A percentile compares a stretch with the other conserved stretches of the same genome.
These are phyloP conservation scores for Escallonia rubra DNA, from an alignment of 129 eudicot genomes.

Conservation along the genomic window DNA sequence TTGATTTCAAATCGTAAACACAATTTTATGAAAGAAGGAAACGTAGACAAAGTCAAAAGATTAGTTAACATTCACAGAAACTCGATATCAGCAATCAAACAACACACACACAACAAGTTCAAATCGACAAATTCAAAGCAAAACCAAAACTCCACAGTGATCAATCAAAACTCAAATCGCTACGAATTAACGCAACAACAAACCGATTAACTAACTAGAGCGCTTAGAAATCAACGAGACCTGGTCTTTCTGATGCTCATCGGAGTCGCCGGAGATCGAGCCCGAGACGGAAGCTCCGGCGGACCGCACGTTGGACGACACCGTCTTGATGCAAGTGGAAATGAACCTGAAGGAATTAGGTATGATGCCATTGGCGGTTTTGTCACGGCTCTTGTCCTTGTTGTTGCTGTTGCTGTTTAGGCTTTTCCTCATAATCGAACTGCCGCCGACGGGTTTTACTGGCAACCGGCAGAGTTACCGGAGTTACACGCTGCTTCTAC, in stretches of 20 bases:
- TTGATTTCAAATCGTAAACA: too few relatives aligned
- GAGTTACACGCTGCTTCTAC: slow-evolving; percentile 4
- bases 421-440: slow-evolving; percentile 52
- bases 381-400: slow-evolving; percentile 20
- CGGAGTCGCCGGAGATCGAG: slow-evolving; percentile 44
- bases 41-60: too few relatives aligned
- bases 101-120: too few relatives aligned
- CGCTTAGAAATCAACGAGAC: slow-evolving; percentile 15
- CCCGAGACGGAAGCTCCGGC: slow-evolving; percentile 69
- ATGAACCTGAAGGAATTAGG: slow-evolving; percentile 58
- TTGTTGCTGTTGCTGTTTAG: slow-evolving; percentile 24
- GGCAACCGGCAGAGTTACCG: background rate
- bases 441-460: slow-evolving; percentile 10
- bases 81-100: too few relatives aligned
- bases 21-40: too few relatives aligned
- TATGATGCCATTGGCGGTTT: slow-evolving; percentile 37
- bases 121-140: too few relatives aligned
- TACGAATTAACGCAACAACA: background rate
- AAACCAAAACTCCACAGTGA: too few relatives aligned
- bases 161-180: background rate
- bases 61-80: too few relatives aligned
- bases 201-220: background rate
- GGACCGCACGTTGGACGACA: slow-evolving; percentile 57
- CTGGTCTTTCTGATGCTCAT: slow-evolving; percentile 63
- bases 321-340: slow-evolving; percentile 64